Conservation (phyloP, 2,329 filamentous ascomycete species). For the Lizonia empirigonia region DNA sequence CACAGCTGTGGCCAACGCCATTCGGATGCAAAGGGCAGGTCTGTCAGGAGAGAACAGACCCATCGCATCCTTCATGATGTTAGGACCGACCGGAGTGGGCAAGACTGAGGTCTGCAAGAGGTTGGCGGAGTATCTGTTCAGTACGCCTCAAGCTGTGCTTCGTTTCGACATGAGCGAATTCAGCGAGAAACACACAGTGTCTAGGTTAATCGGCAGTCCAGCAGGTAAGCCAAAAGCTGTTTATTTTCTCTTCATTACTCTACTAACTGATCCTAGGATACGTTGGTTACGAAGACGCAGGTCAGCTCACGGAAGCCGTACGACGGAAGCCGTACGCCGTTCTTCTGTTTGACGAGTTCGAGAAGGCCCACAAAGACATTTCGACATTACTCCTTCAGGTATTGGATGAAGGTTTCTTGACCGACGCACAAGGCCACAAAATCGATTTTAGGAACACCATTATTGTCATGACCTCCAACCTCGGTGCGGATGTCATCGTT, state of each 20-base stretch:
- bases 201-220: conserved; percentile 86
- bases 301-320: conserved; percentile 93
- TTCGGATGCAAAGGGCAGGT: conserved; percentile 90
- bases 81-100: conserved; percentile 93
- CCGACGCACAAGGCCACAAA: conserved; percentile 93
- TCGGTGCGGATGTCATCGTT: conserved; percentile 90
- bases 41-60: conserved; percentile 90
- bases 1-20: conserved; percentile 86
- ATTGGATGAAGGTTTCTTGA: conserved; percentile 93
- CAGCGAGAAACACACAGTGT: conserved; percentile 96
- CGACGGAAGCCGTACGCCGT: conserved; percentile 94
- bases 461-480: conserved; percentile 93
- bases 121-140: conserved; percentile 90
- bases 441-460: conserved; percentile 97
- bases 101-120: conserved; percentile 99
- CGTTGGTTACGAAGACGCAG: conserved; percentile 94
- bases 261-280: conserved; percentile 55
- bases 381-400: conserved; percentile 91
- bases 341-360: conserved; percentile 94
- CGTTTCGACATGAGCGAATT: conserved; percentile 99
- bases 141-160: conserved; percentile 85
- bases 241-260: background rate
- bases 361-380: conserved; percentile 96
- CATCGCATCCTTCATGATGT: conserved; percentile 94
- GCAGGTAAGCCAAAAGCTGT: conserved; percentile 65